Base-by-base conservation (phyloP, 177 flowering plant genomes). In the Telopea speciosissima region DNA sequence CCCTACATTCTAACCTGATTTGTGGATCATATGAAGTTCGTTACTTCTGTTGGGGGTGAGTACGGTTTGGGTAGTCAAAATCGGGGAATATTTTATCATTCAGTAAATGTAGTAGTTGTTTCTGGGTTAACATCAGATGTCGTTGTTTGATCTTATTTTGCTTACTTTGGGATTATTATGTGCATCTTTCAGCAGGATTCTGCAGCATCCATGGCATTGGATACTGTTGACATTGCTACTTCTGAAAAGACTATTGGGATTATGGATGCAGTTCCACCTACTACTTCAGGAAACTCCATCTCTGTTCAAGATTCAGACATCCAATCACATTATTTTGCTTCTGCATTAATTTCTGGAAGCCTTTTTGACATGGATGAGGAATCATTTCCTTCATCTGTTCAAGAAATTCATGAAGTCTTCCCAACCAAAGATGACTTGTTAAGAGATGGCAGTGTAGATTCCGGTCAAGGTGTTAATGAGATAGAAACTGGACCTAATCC, bases 341-440 rank as follows among this genome's bases (percentile, higher is more conserved):
- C 75, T 73, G 63, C 70, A 59, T 69, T 77, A 52, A 66, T 73
- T 25, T 77, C 76, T 52, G 73, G 68, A 21, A 77, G 76, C 44
- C 79, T 77, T 49, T 77, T 77, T 70, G 76, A 69, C 45, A 21
- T 60, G 7, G 73, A 73, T 65, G 79, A 76, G 66, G 79, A 76
- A 45, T 69, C 66, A 24, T 23, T 28, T 60, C 67, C 31, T 25
- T 42, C 21, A 49, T 65, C 73, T 25, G 24, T 33, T 60, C 75
- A 72, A 7, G 72, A 68, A 72, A 40, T 44, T 8, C 31, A 6
- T 45, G 79, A 65, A 33, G 36, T 44, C 28, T 26, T 9, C 1
- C 42, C 62, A 42, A 44, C 66, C 22, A 21, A 26, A 66, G 62
- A 40, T 1, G 26, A 66, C 33, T 36, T 40, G 40, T 22, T 63